Percentiles rank a stretch among this genome's conserved stretches.
phyloP scores from a whole-genome alignment of 192 early-diverging fungal species.

The Haplosporangium gracile region DNA sequence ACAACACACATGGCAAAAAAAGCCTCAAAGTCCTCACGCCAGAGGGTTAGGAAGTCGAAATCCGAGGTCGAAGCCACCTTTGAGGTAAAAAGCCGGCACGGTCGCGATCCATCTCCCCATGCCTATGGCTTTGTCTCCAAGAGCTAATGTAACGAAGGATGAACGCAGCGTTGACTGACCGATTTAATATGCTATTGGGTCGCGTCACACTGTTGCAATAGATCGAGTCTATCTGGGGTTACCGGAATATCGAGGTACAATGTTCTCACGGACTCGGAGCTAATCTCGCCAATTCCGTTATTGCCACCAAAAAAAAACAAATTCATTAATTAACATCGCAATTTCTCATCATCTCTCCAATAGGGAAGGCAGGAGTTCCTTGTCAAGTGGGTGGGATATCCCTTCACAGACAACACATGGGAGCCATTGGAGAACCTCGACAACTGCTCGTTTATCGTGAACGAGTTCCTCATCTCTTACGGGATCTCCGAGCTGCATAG shows the following conservation, averaged over 20 bases:
- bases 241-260: not conserved
- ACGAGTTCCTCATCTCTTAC: not conserved
- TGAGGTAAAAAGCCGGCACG: no score
- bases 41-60: no score
- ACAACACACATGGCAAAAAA: no score
- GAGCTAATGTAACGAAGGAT: no score
- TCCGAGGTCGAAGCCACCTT: no score
- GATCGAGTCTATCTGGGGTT: not conserved
- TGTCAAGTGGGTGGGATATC: constrained; percentile 70
- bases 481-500: not conserved
- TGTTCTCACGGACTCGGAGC: not conserved
- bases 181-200: no score
- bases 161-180: no score
- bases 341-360: not conserved
- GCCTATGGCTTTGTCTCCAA: no score
- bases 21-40: no score
- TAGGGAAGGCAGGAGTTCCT: constrained; percentile 43
- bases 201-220: not conserved
- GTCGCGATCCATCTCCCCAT: no score
- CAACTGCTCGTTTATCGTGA: constrained; percentile 25
- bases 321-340: not conserved
- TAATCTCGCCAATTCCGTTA: not conserved
- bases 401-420: constrained; percentile 66
- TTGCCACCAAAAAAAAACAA: not conserved
- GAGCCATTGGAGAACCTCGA: constrained; percentile 66